Evolutionary conservation across 495 filamentous ascomycete species (phyloP).

Genomic region (Neurospora pannonica): DNA sequence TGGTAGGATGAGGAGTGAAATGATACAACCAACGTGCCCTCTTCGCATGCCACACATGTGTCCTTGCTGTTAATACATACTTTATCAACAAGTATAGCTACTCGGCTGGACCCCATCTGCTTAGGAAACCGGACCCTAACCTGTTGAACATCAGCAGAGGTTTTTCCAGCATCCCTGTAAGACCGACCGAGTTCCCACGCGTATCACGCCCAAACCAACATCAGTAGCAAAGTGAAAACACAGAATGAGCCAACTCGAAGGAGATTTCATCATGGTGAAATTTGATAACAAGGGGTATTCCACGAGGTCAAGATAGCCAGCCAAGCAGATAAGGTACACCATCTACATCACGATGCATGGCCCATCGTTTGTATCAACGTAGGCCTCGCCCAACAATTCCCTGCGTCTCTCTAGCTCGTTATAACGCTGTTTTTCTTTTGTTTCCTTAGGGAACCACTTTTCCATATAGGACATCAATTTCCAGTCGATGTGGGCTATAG

Average conservation of each 20-base stretch:
- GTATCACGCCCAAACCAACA: not conserved
- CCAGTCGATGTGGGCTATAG: conserved; percentile 48
- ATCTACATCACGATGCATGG: conserved; percentile 34
- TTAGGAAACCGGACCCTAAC: not conserved
- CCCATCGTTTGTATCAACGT: conserved; percentile 29
- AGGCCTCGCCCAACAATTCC: conserved; percentile 43
- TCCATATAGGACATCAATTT: conserved; percentile 31
- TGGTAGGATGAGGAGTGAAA: not conserved
- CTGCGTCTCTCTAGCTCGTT: conserved; percentile 45
- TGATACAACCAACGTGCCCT: not conserved
- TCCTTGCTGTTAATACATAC: not conserved
- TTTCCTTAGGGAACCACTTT: conserved; percentile 59
- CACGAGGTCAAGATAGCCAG: not conserved
- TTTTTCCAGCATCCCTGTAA: not conserved
- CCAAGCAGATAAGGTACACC: not conserved
- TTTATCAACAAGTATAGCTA: not conserved
- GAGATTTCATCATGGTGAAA: not conserved
- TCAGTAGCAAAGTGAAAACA: not conserved
- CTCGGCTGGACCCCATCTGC: not conserved
- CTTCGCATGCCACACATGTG: not conserved
- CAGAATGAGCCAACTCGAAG: not conserved
- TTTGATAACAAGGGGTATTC: not conserved
- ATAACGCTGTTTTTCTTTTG: conserved; percentile 50
- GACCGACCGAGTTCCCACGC: not conserved
- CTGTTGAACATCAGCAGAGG: not conserved